These are phyloP conservation scores for Amanita muscaria DNA, from an alignment of 768 basidiomycete species.

Conservation along the genomic window DNA sequence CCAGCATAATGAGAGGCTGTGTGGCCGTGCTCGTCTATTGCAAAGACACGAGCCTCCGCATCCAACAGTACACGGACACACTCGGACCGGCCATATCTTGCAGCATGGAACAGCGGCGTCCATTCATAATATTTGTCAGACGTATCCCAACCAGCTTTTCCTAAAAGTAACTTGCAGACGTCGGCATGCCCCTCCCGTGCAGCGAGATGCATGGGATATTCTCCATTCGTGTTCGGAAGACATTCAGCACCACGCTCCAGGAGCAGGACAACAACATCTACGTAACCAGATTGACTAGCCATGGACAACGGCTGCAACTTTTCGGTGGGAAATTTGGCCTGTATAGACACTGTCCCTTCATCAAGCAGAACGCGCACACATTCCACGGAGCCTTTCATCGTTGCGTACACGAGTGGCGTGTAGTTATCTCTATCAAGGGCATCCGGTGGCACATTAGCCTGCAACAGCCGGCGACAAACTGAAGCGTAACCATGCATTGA, in stretches of 20 bases:
- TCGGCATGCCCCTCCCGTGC: conserved; percentile 85
- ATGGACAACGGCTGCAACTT: conserved; percentile 84
- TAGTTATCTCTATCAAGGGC: conserved; percentile 88
- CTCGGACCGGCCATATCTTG: conserved; percentile 69
- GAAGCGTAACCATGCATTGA: conserved; percentile 83
- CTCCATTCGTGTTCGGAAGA: conserved; percentile 87
- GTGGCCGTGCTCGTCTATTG: conserved; percentile 77
- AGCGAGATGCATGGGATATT: conserved; percentile 94
- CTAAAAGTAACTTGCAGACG: conserved; percentile 72
- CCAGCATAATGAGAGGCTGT: conserved; percentile 89
- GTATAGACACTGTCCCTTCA: conserved; percentile 56
- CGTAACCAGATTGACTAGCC: conserved; percentile 84
- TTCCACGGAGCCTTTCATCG: conserved; percentile 71
- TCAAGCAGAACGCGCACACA: conserved; percentile 80
- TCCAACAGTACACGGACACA: conserved; percentile 75
- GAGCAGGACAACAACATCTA: conserved; percentile 71
- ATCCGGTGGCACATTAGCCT: conserved; percentile 55
- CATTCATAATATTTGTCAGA: conserved; percentile 97
- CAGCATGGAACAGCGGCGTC: conserved; percentile 95
- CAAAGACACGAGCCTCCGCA: conserved; percentile 69
- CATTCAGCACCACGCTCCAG: conserved; percentile 71
- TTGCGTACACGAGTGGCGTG: conserved; percentile 90
- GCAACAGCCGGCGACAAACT: conserved; percentile 70
- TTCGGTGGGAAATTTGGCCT: conserved; percentile 45
- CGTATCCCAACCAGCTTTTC: conserved; percentile 70